Conservation (phyloP, 176 grass and related monocot genomes). For the Musa itinerans region DNA sequence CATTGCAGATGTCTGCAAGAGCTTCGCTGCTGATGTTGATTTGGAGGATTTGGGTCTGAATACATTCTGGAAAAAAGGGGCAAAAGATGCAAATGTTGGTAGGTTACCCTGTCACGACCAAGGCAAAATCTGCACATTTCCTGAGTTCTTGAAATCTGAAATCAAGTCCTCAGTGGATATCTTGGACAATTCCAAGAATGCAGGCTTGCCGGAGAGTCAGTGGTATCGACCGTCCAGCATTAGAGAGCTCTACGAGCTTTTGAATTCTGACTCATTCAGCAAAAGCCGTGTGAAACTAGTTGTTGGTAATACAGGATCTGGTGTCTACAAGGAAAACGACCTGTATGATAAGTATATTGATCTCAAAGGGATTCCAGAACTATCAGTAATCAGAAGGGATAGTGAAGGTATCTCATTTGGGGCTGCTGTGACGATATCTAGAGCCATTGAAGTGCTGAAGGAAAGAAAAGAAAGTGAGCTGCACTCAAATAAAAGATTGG, state of each 20-base stretch:
- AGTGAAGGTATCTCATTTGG: constrained; percentile 46
- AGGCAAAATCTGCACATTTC: constrained; percentile 44
- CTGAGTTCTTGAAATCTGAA: constrained; percentile 68
- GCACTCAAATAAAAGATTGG: constrained; percentile 8
- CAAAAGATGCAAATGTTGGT: constrained; percentile 21
- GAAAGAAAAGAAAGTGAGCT: constrained; percentile 12
- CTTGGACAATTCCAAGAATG: not conserved
- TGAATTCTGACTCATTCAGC: constrained; percentile 25
- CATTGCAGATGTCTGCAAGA: constrained; percentile 79
- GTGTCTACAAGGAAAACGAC: constrained; percentile 67
- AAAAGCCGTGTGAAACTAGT: constrained; percentile 47
- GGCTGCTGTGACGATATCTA: constrained; percentile 52
- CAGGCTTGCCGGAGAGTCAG: not conserved
- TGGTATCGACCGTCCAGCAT: constrained; percentile 57
- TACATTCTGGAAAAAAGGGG: constrained; percentile 68
- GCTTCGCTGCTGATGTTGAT: constrained; percentile 85
- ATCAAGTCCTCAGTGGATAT: constrained; percentile 38
- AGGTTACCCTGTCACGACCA: constrained; percentile 47
- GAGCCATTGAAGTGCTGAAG: constrained; percentile 49
- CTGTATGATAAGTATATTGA: constrained; percentile 67
- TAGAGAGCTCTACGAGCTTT: constrained; percentile 35
- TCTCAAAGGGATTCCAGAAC: constrained; percentile 50
- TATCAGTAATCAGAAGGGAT: constrained; percentile 45
- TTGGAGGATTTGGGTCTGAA: constrained; percentile 87
- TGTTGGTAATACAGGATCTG: constrained; percentile 71